Conservation (phyloP, 345 rosid species). For the Gossypium sturtianum region DNA sequence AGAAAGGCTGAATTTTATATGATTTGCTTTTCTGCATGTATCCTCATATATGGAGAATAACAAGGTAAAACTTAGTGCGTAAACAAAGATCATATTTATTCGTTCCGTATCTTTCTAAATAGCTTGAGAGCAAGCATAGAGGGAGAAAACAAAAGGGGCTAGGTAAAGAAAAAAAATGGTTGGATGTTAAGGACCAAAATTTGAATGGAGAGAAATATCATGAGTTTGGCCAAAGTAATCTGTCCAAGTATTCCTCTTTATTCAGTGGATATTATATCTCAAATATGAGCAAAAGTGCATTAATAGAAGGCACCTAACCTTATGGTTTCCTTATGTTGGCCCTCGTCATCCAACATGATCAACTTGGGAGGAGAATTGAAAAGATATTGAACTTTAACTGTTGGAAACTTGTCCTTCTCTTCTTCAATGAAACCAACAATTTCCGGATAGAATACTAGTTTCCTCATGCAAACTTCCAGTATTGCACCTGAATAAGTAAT, state of each 20-base stretch:
- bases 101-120: not conserved
- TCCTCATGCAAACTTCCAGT: conserved; percentile 91
- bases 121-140: not conserved
- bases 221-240: not conserved
- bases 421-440: conserved; percentile 86
- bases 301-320: conserved; percentile 37
- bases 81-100: not conserved
- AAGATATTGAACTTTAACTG: conserved; percentile 61
- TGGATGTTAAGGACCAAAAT: not conserved
- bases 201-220: not conserved
- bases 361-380: conserved; percentile 95
- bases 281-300: conserved; percentile 5
- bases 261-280: not conserved
- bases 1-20: not conserved
- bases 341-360: conserved; percentile 78
- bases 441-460: conserved; percentile 88
- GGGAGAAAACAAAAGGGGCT: not conserved
- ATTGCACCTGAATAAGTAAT: conserved; percentile 77
- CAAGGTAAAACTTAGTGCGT: not conserved
- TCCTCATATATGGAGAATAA: not conserved
- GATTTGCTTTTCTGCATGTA: not conserved
- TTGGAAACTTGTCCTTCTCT: conserved; percentile 75
- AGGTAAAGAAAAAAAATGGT: not conserved
- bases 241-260: not conserved
- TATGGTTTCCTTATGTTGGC: conserved; percentile 62